phyloP scores from a whole-genome alignment of 768 basidiomycete genomes.

The Hebeloma cylindrosporum region DNA sequence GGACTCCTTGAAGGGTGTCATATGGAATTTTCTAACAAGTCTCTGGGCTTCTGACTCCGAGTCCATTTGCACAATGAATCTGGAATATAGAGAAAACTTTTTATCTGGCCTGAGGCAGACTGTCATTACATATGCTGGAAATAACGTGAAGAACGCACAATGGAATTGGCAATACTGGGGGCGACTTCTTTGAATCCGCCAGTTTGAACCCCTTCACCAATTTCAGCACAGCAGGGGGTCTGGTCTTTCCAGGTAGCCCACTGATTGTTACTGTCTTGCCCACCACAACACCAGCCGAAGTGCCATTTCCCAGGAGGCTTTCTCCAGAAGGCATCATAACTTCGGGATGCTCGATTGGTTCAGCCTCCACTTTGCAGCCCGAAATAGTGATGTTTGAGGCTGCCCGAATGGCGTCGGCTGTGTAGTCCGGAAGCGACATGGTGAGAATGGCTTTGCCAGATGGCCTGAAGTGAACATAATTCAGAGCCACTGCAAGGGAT shows the following conservation, averaged over 20 bases:
- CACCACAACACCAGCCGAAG: conserved; percentile 50
- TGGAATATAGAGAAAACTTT: conserved; percentile 47
- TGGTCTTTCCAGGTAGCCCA: conserved; percentile 57
- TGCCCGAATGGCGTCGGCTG: conserved; percentile 38
- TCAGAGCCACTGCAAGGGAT: conserved; percentile 47
- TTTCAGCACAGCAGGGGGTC: conserved; percentile 33
- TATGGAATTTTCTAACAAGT: conserved; percentile 62
- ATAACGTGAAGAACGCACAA: conserved; percentile 38
- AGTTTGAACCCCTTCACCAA: conserved; percentile 48
- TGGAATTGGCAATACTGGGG: conserved; percentile 46
- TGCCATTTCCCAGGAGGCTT: conserved; percentile 40
- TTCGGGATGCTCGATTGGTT: conserved; percentile 24
- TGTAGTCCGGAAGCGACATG: conserved; percentile 46
- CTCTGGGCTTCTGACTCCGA: conserved; percentile 68
- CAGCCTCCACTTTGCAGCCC: conserved; percentile 41
- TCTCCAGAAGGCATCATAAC: background rate
- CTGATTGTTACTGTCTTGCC: conserved; percentile 58
- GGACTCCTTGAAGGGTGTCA: conserved; percentile 43
- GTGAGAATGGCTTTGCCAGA: conserved; percentile 60
- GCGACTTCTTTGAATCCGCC: conserved; percentile 30
- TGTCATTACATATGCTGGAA: conserved; percentile 1
- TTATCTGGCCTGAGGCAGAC: conserved; percentile 30
- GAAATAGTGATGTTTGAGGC: conserved; percentile 47
- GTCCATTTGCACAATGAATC: conserved; percentile 54
- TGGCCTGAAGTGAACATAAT: conserved; percentile 61